phyloP scores from a whole-genome alignment of 2,329 filamentous ascomycete genomes.

The Ophiocordyceps camponoti-saundersi region DNA sequence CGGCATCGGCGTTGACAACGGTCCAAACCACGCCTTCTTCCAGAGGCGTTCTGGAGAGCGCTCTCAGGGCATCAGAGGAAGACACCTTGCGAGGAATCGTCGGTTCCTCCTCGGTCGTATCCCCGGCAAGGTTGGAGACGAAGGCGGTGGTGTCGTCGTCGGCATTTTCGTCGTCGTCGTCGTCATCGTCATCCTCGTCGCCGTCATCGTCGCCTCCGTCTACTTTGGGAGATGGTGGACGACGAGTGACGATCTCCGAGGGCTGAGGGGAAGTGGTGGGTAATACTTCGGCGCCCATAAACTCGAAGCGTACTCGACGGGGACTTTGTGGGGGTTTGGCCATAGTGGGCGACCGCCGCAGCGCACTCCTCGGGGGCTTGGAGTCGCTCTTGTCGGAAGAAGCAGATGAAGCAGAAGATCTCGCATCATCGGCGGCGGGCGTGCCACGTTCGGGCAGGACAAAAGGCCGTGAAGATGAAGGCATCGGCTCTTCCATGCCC shows the following conservation, averaged over 20 bases:
- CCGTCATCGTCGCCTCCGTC: conserved; percentile 8
- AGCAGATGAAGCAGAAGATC: conserved; percentile 25
- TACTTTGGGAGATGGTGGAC: conserved; percentile 8
- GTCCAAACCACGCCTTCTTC: conserved; percentile 35
- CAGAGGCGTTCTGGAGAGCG: conserved; percentile 31
- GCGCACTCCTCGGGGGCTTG: conserved; percentile 33
- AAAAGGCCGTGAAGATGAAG: conserved; percentile 6
- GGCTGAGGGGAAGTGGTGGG: conserved; percentile 38
- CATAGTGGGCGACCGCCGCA: conserved; percentile 37
- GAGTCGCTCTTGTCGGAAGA: conserved; percentile 33
- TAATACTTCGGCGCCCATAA: conserved; percentile 41
- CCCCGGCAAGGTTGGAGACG: conserved; percentile 16
- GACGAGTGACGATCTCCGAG: conserved; percentile 13
- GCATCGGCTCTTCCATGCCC: conserved; percentile 7
- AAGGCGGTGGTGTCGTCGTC: conserved; percentile 11
- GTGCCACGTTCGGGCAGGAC: conserved; percentile 14
- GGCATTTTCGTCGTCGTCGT: conserved; percentile 4
- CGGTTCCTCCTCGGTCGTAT: conserved; percentile 23
- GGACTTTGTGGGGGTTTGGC: conserved; percentile 33
- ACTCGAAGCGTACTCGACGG: conserved; percentile 45
- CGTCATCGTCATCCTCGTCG: conserved; percentile 1
- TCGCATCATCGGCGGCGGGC: conserved; percentile 25
- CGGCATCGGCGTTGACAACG: conserved; percentile 21
- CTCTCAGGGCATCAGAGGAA: conserved; percentile 35
- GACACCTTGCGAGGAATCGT: conserved; percentile 34